phyloP scores from a whole-genome alignment of 495 filamentous ascomycete species.

The Podospora australis region DNA sequence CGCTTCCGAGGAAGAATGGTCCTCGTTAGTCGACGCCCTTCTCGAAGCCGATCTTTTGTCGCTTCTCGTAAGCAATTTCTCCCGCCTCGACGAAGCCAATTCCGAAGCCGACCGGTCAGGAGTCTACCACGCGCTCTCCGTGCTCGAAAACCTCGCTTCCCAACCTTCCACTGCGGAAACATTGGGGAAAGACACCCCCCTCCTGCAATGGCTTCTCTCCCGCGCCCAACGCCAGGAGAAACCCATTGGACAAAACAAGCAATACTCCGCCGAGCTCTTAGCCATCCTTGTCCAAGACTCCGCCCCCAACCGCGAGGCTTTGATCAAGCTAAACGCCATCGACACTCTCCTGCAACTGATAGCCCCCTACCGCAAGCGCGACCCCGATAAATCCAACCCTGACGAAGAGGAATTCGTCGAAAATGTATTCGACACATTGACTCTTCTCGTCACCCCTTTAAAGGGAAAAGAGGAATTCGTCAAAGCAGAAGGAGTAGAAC shows the following conservation, averaged over 20 bases:
- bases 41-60: constrained; percentile 77
- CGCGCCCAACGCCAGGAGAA: constrained; percentile 40
- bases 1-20: constrained; percentile 79
- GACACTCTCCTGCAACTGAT: constrained; percentile 79
- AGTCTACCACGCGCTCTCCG: constrained; percentile 76
- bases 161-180: constrained; percentile 54
- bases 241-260: constrained; percentile 73
- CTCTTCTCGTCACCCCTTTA: constrained; percentile 68
- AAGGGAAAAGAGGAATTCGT: constrained; percentile 76
- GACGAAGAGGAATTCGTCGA: constrained; percentile 93
- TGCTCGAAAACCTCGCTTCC: constrained; percentile 82
- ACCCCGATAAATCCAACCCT: constrained; percentile 70
- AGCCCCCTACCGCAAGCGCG: constrained; percentile 80
- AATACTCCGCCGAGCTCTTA: constrained; percentile 88
- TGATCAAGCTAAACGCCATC: constrained; percentile 64
- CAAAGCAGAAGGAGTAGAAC: constrained; percentile 86
- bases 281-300: constrained; percentile 62
- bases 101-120: constrained; percentile 78
- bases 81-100: constrained; percentile 69
- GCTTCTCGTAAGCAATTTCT: constrained; percentile 75
- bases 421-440: constrained; percentile 80
- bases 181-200: constrained; percentile 57
- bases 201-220: constrained; percentile 70
- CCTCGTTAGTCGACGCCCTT: constrained; percentile 70
- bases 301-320: constrained; percentile 60